Conservation (phyloP, 768 basidiomycete species). For the Phaeolepiota aurea region DNA sequence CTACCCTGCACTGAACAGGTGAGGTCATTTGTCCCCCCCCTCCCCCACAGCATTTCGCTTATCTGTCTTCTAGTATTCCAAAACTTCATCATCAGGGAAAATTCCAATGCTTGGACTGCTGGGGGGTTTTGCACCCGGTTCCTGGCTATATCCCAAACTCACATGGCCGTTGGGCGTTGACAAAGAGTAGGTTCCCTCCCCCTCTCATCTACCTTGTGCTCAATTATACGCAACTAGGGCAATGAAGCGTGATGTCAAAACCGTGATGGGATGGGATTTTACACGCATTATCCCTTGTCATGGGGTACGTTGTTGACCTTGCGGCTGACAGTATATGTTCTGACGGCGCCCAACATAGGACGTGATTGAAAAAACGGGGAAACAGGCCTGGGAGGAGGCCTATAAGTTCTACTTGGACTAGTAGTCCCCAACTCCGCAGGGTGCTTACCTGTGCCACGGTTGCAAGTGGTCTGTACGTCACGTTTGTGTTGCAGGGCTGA, state of each 20-base stretch:
- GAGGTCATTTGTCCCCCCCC: background rate
- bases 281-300: conserved; percentile 71
- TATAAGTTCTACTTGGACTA: conserved; percentile 21
- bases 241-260: conserved; percentile 58
- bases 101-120: conserved; percentile 17
- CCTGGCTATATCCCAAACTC: conserved; percentile 24
- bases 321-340: too few species aligned
- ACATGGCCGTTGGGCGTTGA: conserved; percentile 25
- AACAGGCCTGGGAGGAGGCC: conserved; percentile 42
- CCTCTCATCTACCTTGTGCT: background rate
- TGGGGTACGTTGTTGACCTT: too few species aligned
- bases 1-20: conserved; percentile 74
- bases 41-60: background rate
- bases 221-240: conserved; percentile 17
- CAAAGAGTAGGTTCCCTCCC: conserved; percentile 24
- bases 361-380: conserved; percentile 55
- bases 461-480: too few species aligned
- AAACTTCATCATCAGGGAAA: conserved; percentile 17
- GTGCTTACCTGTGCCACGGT: too few species aligned
- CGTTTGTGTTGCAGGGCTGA: too few species aligned
- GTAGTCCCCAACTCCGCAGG: too few species aligned
- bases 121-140: conserved; percentile 24
- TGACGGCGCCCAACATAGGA: conserved; percentile 20
- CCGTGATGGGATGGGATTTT: conserved; percentile 68
- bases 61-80: conserved; percentile 26